Evolutionary conservation across 352 stramenopile genomes (phyloP).

Genomic region (Phytophthora tubulina): DNA sequence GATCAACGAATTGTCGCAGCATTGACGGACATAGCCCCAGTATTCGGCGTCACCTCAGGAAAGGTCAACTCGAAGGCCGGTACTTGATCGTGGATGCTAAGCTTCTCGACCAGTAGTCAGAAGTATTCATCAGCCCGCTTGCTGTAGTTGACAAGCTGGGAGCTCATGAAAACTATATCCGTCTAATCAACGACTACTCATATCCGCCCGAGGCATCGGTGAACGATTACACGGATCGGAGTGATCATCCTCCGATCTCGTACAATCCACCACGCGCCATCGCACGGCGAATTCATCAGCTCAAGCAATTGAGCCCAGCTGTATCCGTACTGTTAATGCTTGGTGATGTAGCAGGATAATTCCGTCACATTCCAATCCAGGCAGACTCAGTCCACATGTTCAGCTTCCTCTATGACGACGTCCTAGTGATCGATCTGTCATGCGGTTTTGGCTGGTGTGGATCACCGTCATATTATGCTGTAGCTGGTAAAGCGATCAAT

Average conservation of each 20-base stretch:
- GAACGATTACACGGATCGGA: constrained; percentile 36
- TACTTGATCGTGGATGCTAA: constrained; percentile 21
- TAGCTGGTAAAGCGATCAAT: constrained; percentile 30
- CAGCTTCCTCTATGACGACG: constrained; percentile 12
- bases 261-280: constrained; percentile 35
- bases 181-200: constrained; percentile 34
- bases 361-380: constrained; percentile 37
- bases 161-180: neutral
- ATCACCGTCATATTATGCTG: constrained; percentile 35
- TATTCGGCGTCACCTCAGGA: constrained; percentile 10
- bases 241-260: constrained; percentile 18
- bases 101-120: constrained; percentile 10
- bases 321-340: constrained; percentile 31
- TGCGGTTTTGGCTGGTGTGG: constrained; percentile 33
- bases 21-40: neutral
- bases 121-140: constrained; percentile 26
- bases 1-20: constrained; percentile 2
- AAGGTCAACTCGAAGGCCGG: constrained; percentile 15
- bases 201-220: constrained; percentile 20
- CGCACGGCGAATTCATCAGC: constrained; percentile 19
- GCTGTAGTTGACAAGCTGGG: constrained; percentile 14
- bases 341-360: constrained; percentile 39
- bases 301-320: neutral
- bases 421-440: constrained; percentile 33
- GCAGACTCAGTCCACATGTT: constrained; percentile 24